Evolutionary conservation across 371 early-diverging fungal species (phyloP).

Genomic region (Gilbertella persicaria): DNA sequence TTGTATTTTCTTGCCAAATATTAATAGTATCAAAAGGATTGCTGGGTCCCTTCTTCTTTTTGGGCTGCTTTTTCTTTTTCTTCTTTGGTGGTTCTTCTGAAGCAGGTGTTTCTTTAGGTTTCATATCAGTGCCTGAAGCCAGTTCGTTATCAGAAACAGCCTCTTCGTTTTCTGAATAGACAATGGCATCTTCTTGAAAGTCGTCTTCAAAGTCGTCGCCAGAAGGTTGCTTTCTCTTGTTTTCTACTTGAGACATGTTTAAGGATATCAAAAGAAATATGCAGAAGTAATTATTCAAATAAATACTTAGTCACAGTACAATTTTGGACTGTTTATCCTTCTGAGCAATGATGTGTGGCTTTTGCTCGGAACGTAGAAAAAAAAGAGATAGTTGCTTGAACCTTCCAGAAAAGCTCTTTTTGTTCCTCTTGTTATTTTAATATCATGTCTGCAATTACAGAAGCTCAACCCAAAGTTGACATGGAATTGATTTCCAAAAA

Average conservation of each 20-base stretch:
- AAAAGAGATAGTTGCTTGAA: conserved; percentile 4
- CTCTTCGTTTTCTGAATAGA: conserved; percentile 41
- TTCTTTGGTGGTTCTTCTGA: conserved; percentile 24
- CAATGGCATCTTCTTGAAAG: conserved; percentile 48
- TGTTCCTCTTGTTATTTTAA: neutral
- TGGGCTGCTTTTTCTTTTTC: conserved; percentile 55
- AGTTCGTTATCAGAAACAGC: conserved; percentile 28
- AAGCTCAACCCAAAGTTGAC: conserved; percentile 22
- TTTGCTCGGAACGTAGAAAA: too few relatives aligned
- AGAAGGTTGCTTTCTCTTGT: conserved; percentile 28
- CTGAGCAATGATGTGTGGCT: neutral
- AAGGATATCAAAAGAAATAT: neutral
- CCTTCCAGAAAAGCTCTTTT: neutral
- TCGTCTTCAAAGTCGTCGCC: conserved; percentile 73
- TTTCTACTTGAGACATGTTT: conserved; percentile 7
- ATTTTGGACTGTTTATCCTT: conserved; percentile 5
- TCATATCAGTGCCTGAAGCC: conserved; percentile 24
- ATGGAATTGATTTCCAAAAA: conserved; percentile 26
- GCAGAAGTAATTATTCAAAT: too few relatives aligned
- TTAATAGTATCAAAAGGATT: conserved; percentile 49
- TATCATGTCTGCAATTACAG: conserved; percentile 3
- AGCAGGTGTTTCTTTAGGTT: conserved; percentile 37
- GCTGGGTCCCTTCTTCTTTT: conserved; percentile 41
- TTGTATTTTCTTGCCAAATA: conserved; percentile 37
- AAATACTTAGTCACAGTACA: too few relatives aligned